Evolutionary conservation across 1,139 yeast genomes (phyloP).

Genomic region (Scheffersomyces quercinus): DNA sequence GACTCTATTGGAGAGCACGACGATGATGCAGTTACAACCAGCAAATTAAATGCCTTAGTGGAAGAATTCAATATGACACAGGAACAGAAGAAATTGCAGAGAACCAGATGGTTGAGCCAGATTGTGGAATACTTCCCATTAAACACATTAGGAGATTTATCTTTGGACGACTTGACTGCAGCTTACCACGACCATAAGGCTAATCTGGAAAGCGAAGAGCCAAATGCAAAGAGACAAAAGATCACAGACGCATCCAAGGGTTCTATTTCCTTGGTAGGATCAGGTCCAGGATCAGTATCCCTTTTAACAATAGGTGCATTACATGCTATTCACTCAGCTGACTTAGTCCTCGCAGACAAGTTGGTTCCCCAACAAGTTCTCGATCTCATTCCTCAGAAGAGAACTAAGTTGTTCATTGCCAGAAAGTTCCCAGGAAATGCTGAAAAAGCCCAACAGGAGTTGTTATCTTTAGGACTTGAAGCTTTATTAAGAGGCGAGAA

Average conservation of each 20-base stretch:
- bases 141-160: conserved; percentile 54
- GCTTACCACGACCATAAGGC: conserved; percentile 28
- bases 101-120: conserved; percentile 86
- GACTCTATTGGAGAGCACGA: conserved; percentile 57
- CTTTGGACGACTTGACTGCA: conserved; percentile 55
- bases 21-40: conserved; percentile 67
- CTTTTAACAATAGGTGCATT: conserved; percentile 84
- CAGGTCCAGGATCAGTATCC: conserved; percentile 92
- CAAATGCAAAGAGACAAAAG: conserved; percentile 3
- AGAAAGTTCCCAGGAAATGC: conserved; percentile 97
- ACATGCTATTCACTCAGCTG: conserved; percentile 78
- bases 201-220: conserved; percentile 1
- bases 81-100: conserved; percentile 53
- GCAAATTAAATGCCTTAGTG: conserved; percentile 60
- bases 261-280: conserved; percentile 76
- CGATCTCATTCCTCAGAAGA: conserved; percentile 68
- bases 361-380: conserved; percentile 87
- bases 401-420: conserved; percentile 80
- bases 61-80: conserved; percentile 58
- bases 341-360: conserved; percentile 84
- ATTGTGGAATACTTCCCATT: conserved; percentile 91
- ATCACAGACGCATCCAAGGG: conserved; percentile 36
- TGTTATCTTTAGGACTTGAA: conserved; percentile 66
- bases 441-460: conserved; percentile 86
- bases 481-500: conserved; percentile 65